Evolutionary conservation across 345 rosid species (phyloP), one percentile per base, ranked within the genome.

Genomic region (Salix udensis): DNA sequence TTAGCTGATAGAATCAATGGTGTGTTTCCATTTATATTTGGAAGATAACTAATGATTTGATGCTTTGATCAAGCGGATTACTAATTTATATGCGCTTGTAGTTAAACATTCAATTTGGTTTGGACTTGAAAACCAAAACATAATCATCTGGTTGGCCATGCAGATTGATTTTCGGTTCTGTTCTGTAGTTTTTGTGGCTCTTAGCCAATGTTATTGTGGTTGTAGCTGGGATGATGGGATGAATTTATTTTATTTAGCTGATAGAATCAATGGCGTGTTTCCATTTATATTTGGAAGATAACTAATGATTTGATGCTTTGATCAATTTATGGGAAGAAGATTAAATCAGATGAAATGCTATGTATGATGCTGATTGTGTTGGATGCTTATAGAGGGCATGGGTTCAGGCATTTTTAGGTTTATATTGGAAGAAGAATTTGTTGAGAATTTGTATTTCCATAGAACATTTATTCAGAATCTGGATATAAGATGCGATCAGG

Each of bases 81-180:
- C n/a, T n/a, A n/a, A n/a, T n/a, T n/a, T n/a, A n/a, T n/a, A n/a
- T 52, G 60, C 39, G 18, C 31, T 24, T 65, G 40, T 58, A 21
- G 69, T 24, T 71, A 3, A 70, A 58, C 50, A 24, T 4, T 75
- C 21, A 30, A 16, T 76, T 42, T 65, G 61, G 30, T 23, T 77
- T 71, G 50, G 61, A 68, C 64, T 70, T 58, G 77, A 73, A 74
- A 23, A 58, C 5, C 64, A 18, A 40, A 64, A 72, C 18, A 40
- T 67, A 74, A 66, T 36, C 37, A 77, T 68, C 52, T 81, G 62
- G 19, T 26, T 10, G 44, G 48, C 71, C 78, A 76, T 75, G 81
- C 44, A 74, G 76, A 24, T 67, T 60, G 36, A 65, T 67, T 55
- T 70, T 75, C 6, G 1, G 23, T 50, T 61, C 23, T 69, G 61